These are phyloP conservation scores for Candida multigemmis DNA, from an alignment of 805 yeast species.

Conservation along the genomic window DNA sequence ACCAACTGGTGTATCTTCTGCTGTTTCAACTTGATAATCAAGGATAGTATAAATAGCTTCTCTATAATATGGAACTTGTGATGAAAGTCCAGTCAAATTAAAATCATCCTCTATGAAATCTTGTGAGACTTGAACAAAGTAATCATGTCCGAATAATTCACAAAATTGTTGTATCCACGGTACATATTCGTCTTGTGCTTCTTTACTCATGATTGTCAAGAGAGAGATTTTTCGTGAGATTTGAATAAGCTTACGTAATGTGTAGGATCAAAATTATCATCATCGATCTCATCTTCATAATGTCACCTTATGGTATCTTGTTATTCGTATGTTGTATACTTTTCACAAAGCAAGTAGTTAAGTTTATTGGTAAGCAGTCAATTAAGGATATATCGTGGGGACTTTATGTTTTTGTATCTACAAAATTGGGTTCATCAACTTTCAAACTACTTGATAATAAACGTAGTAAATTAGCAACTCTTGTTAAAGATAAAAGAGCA, in stretches of 20 bases:
- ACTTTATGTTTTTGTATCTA: conserved; percentile 20
- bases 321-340: conserved; percentile 30
- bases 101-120: conserved; percentile 96
- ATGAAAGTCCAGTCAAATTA: conserved; percentile 81
- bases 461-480: conserved; percentile 35
- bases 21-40: conserved; percentile 61
- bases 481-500: conserved; percentile 44
- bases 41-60: conserved; percentile 87
- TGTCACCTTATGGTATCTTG: too few relatives aligned
- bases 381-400: conserved; percentile 30
- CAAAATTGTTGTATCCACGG: conserved; percentile 83
- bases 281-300: neutral
- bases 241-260: neutral
- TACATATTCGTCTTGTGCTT: conserved; percentile 47
- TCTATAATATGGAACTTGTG: conserved; percentile 81
- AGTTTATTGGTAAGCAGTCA: conserved; percentile 22
- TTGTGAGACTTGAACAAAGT: conserved; percentile 83
- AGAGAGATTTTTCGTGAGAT: neutral
- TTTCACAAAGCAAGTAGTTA: conserved; percentile 23
- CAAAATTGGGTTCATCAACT: conserved; percentile 22
- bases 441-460: conserved; percentile 13
- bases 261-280: too few relatives aligned
- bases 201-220: conserved; percentile 23
- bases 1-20: conserved; percentile 22
- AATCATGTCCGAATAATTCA: conserved; percentile 75